phyloP scores from a whole-genome alignment of 2,329 filamentous ascomycete genomes.

The Teratosphaeria gauchensis region DNA sequence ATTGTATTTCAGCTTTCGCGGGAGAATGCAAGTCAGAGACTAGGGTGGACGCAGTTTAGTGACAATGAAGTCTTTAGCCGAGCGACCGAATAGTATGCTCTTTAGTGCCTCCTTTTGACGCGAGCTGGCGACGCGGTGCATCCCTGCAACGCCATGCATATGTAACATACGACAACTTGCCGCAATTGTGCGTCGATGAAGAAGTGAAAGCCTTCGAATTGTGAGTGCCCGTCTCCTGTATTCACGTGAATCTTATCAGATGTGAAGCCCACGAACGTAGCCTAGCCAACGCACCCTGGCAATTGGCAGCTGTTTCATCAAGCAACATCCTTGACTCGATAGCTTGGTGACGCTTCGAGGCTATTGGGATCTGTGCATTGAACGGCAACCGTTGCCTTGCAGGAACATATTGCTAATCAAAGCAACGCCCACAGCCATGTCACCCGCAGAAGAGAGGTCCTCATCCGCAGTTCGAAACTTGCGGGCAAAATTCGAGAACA shows the following conservation, averaged over 20 bases:
- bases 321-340: background rate
- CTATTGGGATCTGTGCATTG: background rate
- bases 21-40: background rate
- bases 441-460: slow-evolving; percentile 19
- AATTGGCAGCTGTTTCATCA: background rate
- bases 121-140: background rate
- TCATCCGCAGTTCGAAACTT: slow-evolving; percentile 38
- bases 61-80: background rate
- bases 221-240: background rate
- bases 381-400: background rate
- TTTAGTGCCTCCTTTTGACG: background rate
- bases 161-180: background rate
- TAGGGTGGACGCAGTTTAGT: background rate
- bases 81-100: background rate
- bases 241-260: background rate
- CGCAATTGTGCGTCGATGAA: background rate
- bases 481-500: slow-evolving; percentile 40
- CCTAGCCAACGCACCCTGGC: background rate
- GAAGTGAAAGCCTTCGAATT: background rate
- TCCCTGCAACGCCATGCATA: background rate
- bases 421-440: slow-evolving; percentile 35
- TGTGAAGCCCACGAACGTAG: too few species aligned
- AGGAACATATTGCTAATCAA: background rate
- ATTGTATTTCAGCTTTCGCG: background rate
- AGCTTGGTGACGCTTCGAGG: background rate